A percentile compares a stretch with the other conserved stretches of the same genome.
Evolutionary conservation across 768 basidiomycete species (phyloP).

Genomic region (Russula sp.): DNA sequence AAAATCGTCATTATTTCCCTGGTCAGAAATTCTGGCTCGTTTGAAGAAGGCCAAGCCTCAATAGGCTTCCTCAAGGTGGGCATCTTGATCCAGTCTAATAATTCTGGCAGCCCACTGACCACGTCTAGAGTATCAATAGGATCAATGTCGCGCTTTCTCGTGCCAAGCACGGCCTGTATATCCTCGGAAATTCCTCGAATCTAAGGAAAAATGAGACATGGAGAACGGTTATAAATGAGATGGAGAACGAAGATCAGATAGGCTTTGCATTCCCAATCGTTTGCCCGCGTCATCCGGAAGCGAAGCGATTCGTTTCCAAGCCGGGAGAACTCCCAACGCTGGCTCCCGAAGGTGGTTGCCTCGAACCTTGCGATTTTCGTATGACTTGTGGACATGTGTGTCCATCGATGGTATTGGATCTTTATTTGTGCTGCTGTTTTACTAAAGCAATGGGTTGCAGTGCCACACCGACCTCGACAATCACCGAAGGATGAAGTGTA

Average conservation of each 20-base stretch:
- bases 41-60: constrained; percentile 36
- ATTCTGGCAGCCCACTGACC: constrained; percentile 28
- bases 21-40: constrained; percentile 64
- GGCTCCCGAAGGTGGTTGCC: constrained; percentile 36
- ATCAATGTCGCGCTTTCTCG: constrained; percentile 65
- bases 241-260: constrained; percentile 44
- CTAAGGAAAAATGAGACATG: constrained; percentile 56
- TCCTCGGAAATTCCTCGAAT: constrained; percentile 64
- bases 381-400: constrained; percentile 38
- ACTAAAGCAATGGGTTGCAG: neutral
- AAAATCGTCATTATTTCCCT: constrained; percentile 71
- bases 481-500: constrained; percentile 32
- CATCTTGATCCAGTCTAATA: constrained; percentile 20
- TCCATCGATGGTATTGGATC: constrained; percentile 32
- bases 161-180: constrained; percentile 69
- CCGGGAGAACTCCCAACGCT: constrained; percentile 22
- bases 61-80: constrained; percentile 75
- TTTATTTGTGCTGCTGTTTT: neutral
- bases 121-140: constrained; percentile 36
- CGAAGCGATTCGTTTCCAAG: constrained; percentile 8
- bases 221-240: constrained; percentile 54
- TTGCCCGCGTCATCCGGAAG: constrained; percentile 27
- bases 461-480: constrained; percentile 33
- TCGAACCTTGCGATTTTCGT: constrained; percentile 33
- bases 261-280: constrained; percentile 18